A percentile compares a stretch with the other conserved stretches of the same genome.
phyloP scores from a whole-genome alignment of 1,284 basidiomycete genomes.

The Ustilago xerochloae region DNA sequence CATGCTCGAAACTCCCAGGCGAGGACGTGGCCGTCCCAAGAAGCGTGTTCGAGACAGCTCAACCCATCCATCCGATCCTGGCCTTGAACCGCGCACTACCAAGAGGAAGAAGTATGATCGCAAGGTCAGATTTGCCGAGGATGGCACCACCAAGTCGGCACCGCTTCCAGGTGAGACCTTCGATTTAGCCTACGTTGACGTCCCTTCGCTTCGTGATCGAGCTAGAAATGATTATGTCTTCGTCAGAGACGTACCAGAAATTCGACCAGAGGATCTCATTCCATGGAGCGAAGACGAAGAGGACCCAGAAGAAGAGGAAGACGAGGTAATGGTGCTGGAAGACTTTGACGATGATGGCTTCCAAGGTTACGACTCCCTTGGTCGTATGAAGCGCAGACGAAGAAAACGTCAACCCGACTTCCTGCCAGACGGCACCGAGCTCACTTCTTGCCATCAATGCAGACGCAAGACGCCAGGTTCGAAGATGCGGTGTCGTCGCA shows the following conservation, averaged over 20 bases:
- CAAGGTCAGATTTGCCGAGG: constrained; percentile 37
- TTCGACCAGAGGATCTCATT: constrained; percentile 26
- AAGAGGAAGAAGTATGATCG: constrained; percentile 38
- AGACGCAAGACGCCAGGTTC: constrained; percentile 28
- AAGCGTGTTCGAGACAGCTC: constrained; percentile 15
- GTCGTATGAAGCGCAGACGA: constrained; percentile 11
- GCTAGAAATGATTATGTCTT: constrained; percentile 39
- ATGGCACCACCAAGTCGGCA: constrained; percentile 40
- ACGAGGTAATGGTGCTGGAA: not conserved
- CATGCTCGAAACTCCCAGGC: constrained; percentile 1
- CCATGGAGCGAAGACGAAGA: constrained; percentile 37
- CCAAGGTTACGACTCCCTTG: constrained; percentile 4
- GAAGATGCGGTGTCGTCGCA: constrained; percentile 48
- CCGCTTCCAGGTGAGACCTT: constrained; percentile 30
- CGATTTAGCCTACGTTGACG: constrained; percentile 34
- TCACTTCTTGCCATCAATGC: constrained; percentile 52
- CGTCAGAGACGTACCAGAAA: constrained; percentile 37
- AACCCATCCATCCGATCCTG: not conserved
- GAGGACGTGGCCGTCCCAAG: constrained; percentile 17
- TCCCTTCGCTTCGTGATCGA: constrained; percentile 25
- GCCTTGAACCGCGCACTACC: not conserved
- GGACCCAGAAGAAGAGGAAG: constrained; percentile 26
- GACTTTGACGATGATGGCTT: constrained; percentile 1
- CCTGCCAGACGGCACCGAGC: constrained; percentile 23
- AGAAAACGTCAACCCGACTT: constrained; percentile 10